Base-by-base conservation (phyloP, 495 filamentous ascomycete genomes). In the Apiosordaria backusii region DNA sequence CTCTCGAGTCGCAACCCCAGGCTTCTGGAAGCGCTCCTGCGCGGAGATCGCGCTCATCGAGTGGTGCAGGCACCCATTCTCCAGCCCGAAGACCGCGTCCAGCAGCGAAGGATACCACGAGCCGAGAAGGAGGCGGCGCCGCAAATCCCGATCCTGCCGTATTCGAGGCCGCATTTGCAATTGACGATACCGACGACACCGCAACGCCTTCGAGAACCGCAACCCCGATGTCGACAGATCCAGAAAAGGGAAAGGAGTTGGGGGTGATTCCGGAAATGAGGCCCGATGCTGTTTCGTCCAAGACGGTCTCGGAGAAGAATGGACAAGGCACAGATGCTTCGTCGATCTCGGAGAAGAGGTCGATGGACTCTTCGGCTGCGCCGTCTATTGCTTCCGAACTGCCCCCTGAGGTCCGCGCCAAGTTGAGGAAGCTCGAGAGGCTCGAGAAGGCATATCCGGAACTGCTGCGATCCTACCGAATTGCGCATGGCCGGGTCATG, bases 401-500 rank as follows among this genome's bases (percentile, higher is more conserved):
- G 21, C 85, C 95, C 1, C 81, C 85, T 29, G 91, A 97, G 45
- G 82, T 97, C 4, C 85, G 83, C 29, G 83, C 86, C 22, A 88
- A 85, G 73, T 74, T 97, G 45, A 82, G 88, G 52, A 92, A 90
- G 76, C 79, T 97, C 29, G 92, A 92, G 60, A 97, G 90, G 73
- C 74, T 97, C n/a, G 93, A 97, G 70, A 80, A 87, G 7, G 89
- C 88, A 69, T 97, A 97, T 76, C 85, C 89, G 74, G 95, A 98
- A 70, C 84, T 99, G 0, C 82, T 98, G 60, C 90, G 92, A 52
- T 95, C 93, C 2, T 99, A 99, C 76, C 88, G 92, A 59, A 86
- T 91, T 59, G 94, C 94, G 4, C 95, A 98, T 78, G 87, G 91
- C 27, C 87, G 92, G 27, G 90, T 92, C 27, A 82, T 88, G 5